Evolutionary conservation across 371 early-diverging fungal genomes (phyloP), one percentile per base, ranked within the genome.

Genomic region (Nematocida sp.): DNA sequence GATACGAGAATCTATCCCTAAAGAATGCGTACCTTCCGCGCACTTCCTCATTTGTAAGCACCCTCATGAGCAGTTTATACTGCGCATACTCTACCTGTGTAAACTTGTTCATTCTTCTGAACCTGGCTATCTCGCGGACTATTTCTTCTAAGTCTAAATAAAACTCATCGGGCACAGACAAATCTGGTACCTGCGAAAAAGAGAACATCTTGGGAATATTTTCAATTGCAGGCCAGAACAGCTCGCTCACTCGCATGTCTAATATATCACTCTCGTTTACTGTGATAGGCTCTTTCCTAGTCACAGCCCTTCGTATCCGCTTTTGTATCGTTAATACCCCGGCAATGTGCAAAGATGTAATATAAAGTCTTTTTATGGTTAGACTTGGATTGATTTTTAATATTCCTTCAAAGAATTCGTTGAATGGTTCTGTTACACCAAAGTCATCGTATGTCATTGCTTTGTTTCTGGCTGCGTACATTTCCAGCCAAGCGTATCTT

Each of bases 401-500:
- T 13, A 78, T 60, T 6, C 70, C 70, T n/a, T 78, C 80, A 78
- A 78, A 78, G 54, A 78, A 78, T 46, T 78, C 80, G 39, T 78
- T 78, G 42, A 78, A 78, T 13, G 69, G 40, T 45, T 78, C 80
- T 25, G 47, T 70, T n/a, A 78, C 47, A 9, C 20, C 44, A 9
- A 78, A 13, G 5, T 70, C 55, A 23, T 78, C 80, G 62, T 70
- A 78, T 20, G 62, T 58, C 57, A 56, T 44, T 40, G 60, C n/a
- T 57, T 47, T 67, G 69, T 78, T 60, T 40, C 56, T 66, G n/a
- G 20, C 23, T 45, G 72, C n/a, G 52, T 66, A 78, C 46, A 78
- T 18, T 39, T 78, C 71, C 39, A 78, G 20, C 80, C 80, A 78
- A 4, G 80, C 69, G 52, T 70, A 78, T 78, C 80, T 78, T 42